These are phyloP conservation scores for Anthracocystis walkeri DNA, from an alignment of 1,284 basidiomycete genomes.

Conservation along the genomic window DNA sequence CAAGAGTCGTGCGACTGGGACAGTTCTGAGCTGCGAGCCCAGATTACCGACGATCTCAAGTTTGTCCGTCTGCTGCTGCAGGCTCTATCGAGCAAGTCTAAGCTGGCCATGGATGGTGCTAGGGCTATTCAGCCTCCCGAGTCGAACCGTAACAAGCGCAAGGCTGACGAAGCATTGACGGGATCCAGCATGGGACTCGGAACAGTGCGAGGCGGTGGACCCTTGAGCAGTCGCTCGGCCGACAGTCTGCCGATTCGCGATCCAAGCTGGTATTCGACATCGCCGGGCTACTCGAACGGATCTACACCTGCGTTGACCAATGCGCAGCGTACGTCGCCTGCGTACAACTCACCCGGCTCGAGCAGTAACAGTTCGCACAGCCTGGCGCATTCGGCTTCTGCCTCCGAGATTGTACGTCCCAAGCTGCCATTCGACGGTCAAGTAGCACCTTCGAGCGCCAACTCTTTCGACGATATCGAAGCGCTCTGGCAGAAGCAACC, in stretches of 20 bases:
- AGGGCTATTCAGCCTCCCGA: slow-evolving; percentile 55
- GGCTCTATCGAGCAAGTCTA: slow-evolving; percentile 52
- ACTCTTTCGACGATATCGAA: slow-evolving; percentile 52
- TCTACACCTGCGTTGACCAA: slow-evolving; percentile 27
- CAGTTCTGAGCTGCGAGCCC: slow-evolving; percentile 48
- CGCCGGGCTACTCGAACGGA: slow-evolving; percentile 38
- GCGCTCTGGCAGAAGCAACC: slow-evolving; percentile 53
- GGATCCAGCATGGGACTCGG: slow-evolving; percentile 15
- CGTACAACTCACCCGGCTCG: slow-evolving; percentile 43
- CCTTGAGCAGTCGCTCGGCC: slow-evolving; percentile 35
- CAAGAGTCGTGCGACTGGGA: slow-evolving; percentile 55
- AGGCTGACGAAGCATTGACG: slow-evolving; percentile 35
- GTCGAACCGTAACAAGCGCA: slow-evolving; percentile 40
- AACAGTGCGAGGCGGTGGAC: slow-evolving; percentile 21
- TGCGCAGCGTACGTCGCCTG: slow-evolving; percentile 31
- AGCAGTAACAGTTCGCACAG: slow-evolving; percentile 45
- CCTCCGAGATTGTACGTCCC: slow-evolving; percentile 25
- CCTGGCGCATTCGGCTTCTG: slow-evolving; percentile 37
- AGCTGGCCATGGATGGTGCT: slow-evolving; percentile 54
- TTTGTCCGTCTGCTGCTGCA: slow-evolving; percentile 57
- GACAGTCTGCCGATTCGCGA: slow-evolving; percentile 37
- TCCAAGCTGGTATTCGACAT: slow-evolving; percentile 39
- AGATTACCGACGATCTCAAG: slow-evolving; percentile 61
- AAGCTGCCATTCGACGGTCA: slow-evolving; percentile 40
- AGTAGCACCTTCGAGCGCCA: slow-evolving; percentile 32